Evolutionary conservation across 2,329 filamentous ascomycete genomes (phyloP).

Genomic region (Fusarium burgessii): DNA sequence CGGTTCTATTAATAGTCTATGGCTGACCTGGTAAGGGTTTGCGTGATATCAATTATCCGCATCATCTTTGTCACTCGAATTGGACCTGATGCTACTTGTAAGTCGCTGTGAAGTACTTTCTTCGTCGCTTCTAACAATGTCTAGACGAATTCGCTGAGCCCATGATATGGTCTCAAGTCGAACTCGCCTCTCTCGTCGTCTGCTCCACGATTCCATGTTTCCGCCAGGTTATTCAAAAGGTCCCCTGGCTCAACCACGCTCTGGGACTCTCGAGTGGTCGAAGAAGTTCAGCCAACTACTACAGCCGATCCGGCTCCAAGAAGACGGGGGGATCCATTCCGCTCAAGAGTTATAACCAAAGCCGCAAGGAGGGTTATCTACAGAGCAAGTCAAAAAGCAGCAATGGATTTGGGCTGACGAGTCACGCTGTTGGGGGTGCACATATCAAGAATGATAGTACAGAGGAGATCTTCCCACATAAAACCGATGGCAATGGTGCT

Average conservation of each 20-base stretch:
- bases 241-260: conserved; percentile 47
- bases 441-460: conserved; percentile 39
- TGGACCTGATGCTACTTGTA: conserved; percentile 44
- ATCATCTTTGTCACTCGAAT: conserved; percentile 45
- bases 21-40: conserved; percentile 33
- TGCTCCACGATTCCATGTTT: conserved; percentile 51
- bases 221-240: conserved; percentile 46
- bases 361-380: conserved; percentile 24
- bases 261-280: conserved; percentile 46
- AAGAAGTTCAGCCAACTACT: conserved; percentile 24
- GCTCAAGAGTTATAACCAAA: conserved; percentile 29
- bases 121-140: neutral
- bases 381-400: conserved; percentile 18
- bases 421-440: conserved; percentile 28
- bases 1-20: too few relatives aligned
- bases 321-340: conserved; percentile 29
- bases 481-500: conserved; percentile 33
- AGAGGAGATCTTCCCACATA: conserved; percentile 40
- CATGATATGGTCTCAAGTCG: conserved; percentile 49
- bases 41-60: conserved; percentile 45
- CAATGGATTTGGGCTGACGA: conserved; percentile 29
- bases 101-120: neutral
- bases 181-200: conserved; percentile 49
- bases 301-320: conserved; percentile 15
- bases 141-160: conserved; percentile 45